A percentile compares a stretch with the other conserved stretches of the same genome.
phyloP scores from a whole-genome alignment of 371 early-diverging fungal species.

The Nematocida displodere region DNA sequence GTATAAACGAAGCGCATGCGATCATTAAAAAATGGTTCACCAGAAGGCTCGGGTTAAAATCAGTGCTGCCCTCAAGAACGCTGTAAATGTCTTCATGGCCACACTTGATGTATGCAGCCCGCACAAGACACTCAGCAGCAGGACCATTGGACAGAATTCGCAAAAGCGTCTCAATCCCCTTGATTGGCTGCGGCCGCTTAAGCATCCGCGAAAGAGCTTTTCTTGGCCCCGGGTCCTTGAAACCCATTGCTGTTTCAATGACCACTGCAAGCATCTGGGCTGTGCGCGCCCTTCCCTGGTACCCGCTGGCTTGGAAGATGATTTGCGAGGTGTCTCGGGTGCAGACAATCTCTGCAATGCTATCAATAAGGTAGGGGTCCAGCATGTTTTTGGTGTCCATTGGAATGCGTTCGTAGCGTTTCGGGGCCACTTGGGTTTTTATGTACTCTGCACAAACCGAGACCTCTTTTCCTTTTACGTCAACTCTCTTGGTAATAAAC shows the following conservation, averaged over 20 bases:
- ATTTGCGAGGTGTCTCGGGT: not conserved
- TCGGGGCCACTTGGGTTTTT: not conserved
- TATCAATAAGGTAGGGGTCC: slow-evolving; percentile 7
- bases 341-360: not conserved
- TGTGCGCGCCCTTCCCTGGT: slow-evolving; percentile 5
- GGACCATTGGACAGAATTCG: not conserved
- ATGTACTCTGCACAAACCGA: slow-evolving; percentile 34
- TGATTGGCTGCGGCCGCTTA: not conserved
- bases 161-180: slow-evolving; percentile 2
- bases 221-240: not conserved
- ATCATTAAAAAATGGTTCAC: slow-evolving; percentile 38
- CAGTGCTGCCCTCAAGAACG: not conserved
- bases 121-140: not conserved
- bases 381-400: slow-evolving; percentile 19
- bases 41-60: not conserved
- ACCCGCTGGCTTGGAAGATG: slow-evolving; percentile 40
- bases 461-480: slow-evolving; percentile 21
- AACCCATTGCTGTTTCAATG: not conserved
- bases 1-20: slow-evolving; percentile 26
- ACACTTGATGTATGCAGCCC: not conserved
- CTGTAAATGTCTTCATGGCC: slow-evolving; percentile 12
- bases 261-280: not conserved
- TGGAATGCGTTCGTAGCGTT: slow-evolving; percentile 16
- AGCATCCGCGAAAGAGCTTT: not conserved
- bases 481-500: slow-evolving; percentile 10